A percentile compares a stretch with the other conserved stretches of the same genome.
phyloP scores from a whole-genome alignment of 495 filamentous ascomycete species.

The Trichoderma reesei region DNA sequence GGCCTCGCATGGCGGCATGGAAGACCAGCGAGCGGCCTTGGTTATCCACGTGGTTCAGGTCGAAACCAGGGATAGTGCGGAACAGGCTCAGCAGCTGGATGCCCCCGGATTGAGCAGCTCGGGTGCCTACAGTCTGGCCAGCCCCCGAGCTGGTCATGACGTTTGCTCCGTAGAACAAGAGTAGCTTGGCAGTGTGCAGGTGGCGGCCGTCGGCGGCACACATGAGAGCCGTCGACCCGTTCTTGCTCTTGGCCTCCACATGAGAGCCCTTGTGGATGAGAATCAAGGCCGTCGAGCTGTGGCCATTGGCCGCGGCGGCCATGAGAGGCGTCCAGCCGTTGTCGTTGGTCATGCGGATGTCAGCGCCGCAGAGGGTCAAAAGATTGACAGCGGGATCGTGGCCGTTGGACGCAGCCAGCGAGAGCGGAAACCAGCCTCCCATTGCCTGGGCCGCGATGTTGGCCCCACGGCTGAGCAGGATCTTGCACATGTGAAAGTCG shows the following conservation, averaged over 20 bases:
- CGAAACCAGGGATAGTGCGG: background rate
- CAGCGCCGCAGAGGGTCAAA: background rate
- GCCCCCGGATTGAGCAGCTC: background rate
- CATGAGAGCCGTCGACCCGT: background rate
- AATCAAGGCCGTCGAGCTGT: background rate
- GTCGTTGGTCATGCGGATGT: background rate
- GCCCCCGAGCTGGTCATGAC: background rate
- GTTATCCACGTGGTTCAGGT: background rate
- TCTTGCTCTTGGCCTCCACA: background rate
- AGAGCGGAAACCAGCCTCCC: background rate
- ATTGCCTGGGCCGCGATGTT: background rate
- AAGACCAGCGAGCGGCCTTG: background rate
- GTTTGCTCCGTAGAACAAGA: background rate
- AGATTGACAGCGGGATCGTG: background rate
- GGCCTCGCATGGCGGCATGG: slow-evolving; percentile 2
- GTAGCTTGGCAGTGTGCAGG: background rate
- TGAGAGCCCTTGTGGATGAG: background rate
- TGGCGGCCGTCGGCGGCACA: background rate
- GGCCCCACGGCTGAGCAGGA: background rate
- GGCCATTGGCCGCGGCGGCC: background rate
- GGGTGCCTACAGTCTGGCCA: background rate
- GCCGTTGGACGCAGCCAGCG: background rate
- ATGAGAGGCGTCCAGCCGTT: background rate
- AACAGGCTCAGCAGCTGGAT: background rate
- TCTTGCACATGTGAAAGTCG: background rate